These are phyloP conservation scores for Wallacemonas sp. DNA, from an alignment of 208 protist genomes.

Conservation along the genomic window DNA sequence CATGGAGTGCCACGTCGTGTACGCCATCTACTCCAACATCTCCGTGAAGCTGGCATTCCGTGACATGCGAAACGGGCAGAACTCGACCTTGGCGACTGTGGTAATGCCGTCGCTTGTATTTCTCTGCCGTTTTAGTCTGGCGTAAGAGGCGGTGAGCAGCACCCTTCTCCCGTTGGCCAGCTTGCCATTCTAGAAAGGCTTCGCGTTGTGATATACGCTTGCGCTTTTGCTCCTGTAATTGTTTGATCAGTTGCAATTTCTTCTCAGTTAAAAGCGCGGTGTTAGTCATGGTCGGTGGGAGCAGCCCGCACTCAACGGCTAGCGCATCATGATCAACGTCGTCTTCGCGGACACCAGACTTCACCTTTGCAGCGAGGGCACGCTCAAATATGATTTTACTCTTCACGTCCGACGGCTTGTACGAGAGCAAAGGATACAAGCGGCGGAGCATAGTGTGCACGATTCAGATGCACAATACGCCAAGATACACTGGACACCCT, in stretches of 20 bases:
- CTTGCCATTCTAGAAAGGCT: constrained; percentile 83
- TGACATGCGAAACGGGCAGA: constrained; percentile 36
- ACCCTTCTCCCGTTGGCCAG: constrained; percentile 83
- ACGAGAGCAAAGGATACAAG: not conserved
- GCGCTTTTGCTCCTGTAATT: constrained; percentile 60
- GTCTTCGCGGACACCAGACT: constrained; percentile 22
- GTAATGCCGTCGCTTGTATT: constrained; percentile 77
- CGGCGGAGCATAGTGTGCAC: constrained; percentile 2
- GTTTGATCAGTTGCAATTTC: constrained; percentile 37
- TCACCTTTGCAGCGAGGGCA: constrained; percentile 18
- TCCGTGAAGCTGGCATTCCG: not conserved
- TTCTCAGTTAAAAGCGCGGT: constrained; percentile 26
- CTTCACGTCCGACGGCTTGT: constrained; percentile 15
- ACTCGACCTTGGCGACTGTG: constrained; percentile 57
- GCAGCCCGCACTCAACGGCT: constrained; percentile 36
- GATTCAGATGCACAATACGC: not conserved
- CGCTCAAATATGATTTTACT: constrained; percentile 22
- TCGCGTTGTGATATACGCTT: constrained; percentile 64
- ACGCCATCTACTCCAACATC: not conserved
- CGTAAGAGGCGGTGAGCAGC: constrained; percentile 72
- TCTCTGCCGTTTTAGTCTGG: constrained; percentile 66
- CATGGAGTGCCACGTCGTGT: not conserved
- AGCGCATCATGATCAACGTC: constrained; percentile 50
- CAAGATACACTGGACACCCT: no score
- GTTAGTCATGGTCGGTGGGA: constrained; percentile 16